A percentile compares a stretch with the other conserved stretches of the same genome.
Evolutionary conservation across 1,139 yeast species (phyloP).

Genomic region (Taphrina sp.): DNA sequence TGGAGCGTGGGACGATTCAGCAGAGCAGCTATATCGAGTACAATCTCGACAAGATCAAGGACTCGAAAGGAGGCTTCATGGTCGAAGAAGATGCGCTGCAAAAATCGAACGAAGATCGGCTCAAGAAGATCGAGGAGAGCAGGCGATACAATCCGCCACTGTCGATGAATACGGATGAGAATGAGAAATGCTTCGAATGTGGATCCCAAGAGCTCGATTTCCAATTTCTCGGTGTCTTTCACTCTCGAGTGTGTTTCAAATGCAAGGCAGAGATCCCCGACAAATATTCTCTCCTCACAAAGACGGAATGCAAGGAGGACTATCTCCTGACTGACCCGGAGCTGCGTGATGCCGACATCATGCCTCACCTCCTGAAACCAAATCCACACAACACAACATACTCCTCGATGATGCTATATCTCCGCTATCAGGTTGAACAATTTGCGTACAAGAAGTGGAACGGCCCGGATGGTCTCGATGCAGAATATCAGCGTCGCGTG

Average conservation of each 20-base stretch:
- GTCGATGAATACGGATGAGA: slow-evolving; percentile 72
- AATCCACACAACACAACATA: slow-evolving; percentile 90
- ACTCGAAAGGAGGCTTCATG: slow-evolving; percentile 83
- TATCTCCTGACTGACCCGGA: slow-evolving; percentile 63
- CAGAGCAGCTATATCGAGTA: slow-evolving; percentile 72
- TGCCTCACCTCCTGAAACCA: slow-evolving; percentile 81
- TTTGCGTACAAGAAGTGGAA: slow-evolving; percentile 96
- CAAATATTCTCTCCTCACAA: slow-evolving; percentile 83
- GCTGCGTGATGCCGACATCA: slow-evolving; percentile 62
- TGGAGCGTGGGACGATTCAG: slow-evolving; percentile 42
- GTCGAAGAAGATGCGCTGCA: slow-evolving; percentile 46
- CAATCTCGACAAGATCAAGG: slow-evolving; percentile 82
- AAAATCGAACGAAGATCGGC: slow-evolving; percentile 14
- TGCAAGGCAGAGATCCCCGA: slow-evolving; percentile 76
- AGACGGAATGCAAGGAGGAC: slow-evolving; percentile 93
- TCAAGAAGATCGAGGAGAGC: slow-evolving; percentile 43
- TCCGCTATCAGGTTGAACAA: slow-evolving; percentile 86
- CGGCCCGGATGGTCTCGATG: slow-evolving; percentile 78
- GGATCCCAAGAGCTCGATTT: slow-evolving; percentile 70
- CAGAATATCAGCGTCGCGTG: slow-evolving; percentile 88
- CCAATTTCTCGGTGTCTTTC: slow-evolving; percentile 64
- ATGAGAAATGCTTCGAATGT: slow-evolving; percentile 49
- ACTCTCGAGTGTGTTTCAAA: slow-evolving; percentile 70
- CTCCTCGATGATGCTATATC: slow-evolving; percentile 86
- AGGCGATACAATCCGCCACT: slow-evolving; percentile 52